Conservation (phyloP, 2,329 filamentous ascomycete genomes). For the Fusarium pseudonygamai region DNA sequence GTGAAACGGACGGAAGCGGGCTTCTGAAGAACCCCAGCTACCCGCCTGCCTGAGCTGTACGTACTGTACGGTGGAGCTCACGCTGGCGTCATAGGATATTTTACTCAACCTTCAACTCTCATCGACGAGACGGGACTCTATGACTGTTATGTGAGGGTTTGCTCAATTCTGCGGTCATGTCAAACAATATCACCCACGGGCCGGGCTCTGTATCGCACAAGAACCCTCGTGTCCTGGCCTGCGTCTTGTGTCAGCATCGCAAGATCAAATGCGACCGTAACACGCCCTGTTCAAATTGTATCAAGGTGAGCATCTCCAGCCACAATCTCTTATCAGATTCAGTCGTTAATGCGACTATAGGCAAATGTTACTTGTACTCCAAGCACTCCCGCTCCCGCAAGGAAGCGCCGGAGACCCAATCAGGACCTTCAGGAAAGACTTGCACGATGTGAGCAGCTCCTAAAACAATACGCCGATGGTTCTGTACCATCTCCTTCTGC, state of each 20-base stretch:
- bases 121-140: not conserved
- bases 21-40: constrained; percentile 16
- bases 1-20: constrained; percentile 9
- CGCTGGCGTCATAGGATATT: constrained; percentile 35
- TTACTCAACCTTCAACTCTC: constrained; percentile 21
- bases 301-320: constrained; percentile 59
- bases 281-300: constrained; percentile 68
- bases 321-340: not conserved
- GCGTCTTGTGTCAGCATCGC: constrained; percentile 67
- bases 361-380: constrained; percentile 68
- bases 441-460: constrained; percentile 65
- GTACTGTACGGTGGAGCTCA: constrained; percentile 10
- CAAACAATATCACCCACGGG: constrained; percentile 42
- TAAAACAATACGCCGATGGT: constrained; percentile 65
- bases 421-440: constrained; percentile 70
- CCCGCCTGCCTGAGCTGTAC: constrained; percentile 1
- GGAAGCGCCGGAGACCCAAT: constrained; percentile 67
- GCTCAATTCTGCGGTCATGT: constrained; percentile 44
- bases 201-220: constrained; percentile 46
- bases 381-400: constrained; percentile 67
- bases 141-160: constrained; percentile 46
- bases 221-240: constrained; percentile 60
- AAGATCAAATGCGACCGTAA: constrained; percentile 71
- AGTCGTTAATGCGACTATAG: constrained; percentile 44
- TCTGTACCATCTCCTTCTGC: constrained; percentile 41